phyloP scores from a whole-genome alignment of 805 yeast species.

The Metschnikowia bowlesiae region DNA sequence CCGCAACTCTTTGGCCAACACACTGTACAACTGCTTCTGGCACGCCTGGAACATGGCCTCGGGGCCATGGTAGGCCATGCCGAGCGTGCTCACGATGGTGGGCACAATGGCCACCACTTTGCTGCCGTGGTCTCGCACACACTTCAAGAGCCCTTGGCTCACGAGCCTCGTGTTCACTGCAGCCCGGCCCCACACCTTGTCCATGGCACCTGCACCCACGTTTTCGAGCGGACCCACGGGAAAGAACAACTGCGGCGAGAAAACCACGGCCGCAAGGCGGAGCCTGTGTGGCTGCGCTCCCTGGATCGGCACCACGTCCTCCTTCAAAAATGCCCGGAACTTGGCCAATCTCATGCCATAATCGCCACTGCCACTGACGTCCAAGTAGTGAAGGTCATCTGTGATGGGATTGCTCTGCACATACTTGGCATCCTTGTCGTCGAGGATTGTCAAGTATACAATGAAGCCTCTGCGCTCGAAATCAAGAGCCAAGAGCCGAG shows the following conservation, averaged over 20 bases:
- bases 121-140: slow-evolving; percentile 45
- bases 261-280: slow-evolving; percentile 58
- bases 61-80: slow-evolving; percentile 60
- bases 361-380: slow-evolving; percentile 43
- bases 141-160: slow-evolving; percentile 50
- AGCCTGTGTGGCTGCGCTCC: slow-evolving; percentile 55
- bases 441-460: slow-evolving; percentile 70
- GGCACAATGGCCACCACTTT: slow-evolving; percentile 53
- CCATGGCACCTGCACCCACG: slow-evolving; percentile 51
- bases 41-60: slow-evolving; percentile 53
- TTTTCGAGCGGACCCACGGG: slow-evolving; percentile 67
- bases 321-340: slow-evolving; percentile 45
- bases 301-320: slow-evolving; percentile 55
- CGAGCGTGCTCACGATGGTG: slow-evolving; percentile 48
- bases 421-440: slow-evolving; percentile 51
- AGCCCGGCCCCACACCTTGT: slow-evolving; percentile 42
- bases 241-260: slow-evolving; percentile 66
- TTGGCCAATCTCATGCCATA: slow-evolving; percentile 46
- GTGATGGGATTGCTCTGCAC: slow-evolving; percentile 55
- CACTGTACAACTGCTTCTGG: slow-evolving; percentile 32
- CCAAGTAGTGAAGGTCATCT: slow-evolving; percentile 64
- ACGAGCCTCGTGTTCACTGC: slow-evolving; percentile 48
- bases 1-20: slow-evolving; percentile 32
- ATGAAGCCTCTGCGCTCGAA: slow-evolving; percentile 76
- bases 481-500: slow-evolving; percentile 66